Base-by-base conservation (phyloP, 2,329 filamentous ascomycete genomes). In the Pseudogymnoascus sp. region DNA sequence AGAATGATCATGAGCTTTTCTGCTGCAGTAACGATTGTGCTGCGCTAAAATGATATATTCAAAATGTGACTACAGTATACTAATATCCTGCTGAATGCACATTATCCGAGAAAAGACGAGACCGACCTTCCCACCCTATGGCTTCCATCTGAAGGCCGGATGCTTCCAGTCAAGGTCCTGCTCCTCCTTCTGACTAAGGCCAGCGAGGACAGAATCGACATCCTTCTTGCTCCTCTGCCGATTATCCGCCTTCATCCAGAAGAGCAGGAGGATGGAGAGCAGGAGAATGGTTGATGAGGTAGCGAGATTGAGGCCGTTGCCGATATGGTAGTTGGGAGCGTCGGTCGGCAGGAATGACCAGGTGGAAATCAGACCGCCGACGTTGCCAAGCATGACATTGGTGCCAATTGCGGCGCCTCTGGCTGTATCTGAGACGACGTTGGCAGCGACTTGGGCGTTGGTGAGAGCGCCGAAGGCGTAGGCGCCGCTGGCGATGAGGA, bases 401-500 rank as follows among this genome's bases (percentile, higher is more conserved):
- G 81, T 83, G 10, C 83, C 86, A 51, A 90, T 88, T 3, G 86
- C 86, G 0, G 85, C 81, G 8, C 83, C 84, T 12, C 87, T 81
- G 0, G 88, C 85, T 0, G 88, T 89, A 68, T 91, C 88, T 3
- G 84, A 86, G 6, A 90, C 81, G 0, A 91, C 86, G 67, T 90
- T 90, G 5, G 86, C 87, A 0, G 86, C 84, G 0, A 83, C 84
- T 63, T 90, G 82, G 0, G 87, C 87, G 66, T 88, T 89, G 68
- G 81, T 83, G 11, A 91, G 79, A 0, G 87, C 80, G 0, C 86
- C 87, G 54, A 85, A 81, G 2, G 82, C 74, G 69, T 89, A 90
- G 4, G 84, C 82, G 0, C 86, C 86, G 6, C 79, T 78, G 1
- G 86, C 83, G 63, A 90, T 85, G 63, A 91, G 73, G 74, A 91